A percentile compares a stretch with the other conserved stretches of the same genome.
phyloP scores from a whole-genome alignment of 768 basidiomycete species.

The Trametes elegans region DNA sequence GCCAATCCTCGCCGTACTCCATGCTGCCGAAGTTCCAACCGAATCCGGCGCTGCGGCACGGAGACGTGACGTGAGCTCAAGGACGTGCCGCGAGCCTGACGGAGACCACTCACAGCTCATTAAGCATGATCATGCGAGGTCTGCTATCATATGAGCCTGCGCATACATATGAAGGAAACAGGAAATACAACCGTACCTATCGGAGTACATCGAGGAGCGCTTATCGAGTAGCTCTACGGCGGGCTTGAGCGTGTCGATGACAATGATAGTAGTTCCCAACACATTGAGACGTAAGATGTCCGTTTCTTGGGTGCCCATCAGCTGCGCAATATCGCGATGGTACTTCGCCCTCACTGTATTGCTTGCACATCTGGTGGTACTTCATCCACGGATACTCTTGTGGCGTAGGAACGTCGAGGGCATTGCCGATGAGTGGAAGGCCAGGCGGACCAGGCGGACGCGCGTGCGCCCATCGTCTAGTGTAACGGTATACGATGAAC shows the following conservation, averaged over 20 bases:
- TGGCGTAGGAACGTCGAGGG: conserved; percentile 18
- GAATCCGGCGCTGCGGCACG: neutral
- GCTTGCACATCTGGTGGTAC: conserved; percentile 17
- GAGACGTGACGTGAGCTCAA: no score
- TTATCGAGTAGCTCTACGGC: conserved; percentile 30
- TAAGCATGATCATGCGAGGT: conserved; percentile 15
- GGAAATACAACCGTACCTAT: conserved; percentile 8
- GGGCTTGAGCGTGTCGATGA: conserved; percentile 22
- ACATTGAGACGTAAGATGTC: conserved; percentile 23
- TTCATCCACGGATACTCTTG: conserved; percentile 16
- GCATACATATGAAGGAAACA: neutral
- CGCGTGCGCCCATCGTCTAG: neutral
- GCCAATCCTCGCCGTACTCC: conserved; percentile 12
- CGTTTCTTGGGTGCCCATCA: neutral
- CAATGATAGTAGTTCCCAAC: conserved; percentile 20
- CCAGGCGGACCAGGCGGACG: conserved; percentile 23
- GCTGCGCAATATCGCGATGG: neutral
- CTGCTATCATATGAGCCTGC: no score
- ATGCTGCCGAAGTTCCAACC: conserved; percentile 16
- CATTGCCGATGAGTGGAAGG: conserved; percentile 22
- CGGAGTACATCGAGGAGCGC: conserved; percentile 26
- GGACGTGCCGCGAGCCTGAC: neutral
- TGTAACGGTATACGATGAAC: neutral
- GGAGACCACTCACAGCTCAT: conserved; percentile 12
- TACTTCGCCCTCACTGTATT: conserved; percentile 14